phyloP scores from a whole-genome alignment of 1,284 basidiomycete genomes.

The Apiotrichum mycotoxinovorans region DNA sequence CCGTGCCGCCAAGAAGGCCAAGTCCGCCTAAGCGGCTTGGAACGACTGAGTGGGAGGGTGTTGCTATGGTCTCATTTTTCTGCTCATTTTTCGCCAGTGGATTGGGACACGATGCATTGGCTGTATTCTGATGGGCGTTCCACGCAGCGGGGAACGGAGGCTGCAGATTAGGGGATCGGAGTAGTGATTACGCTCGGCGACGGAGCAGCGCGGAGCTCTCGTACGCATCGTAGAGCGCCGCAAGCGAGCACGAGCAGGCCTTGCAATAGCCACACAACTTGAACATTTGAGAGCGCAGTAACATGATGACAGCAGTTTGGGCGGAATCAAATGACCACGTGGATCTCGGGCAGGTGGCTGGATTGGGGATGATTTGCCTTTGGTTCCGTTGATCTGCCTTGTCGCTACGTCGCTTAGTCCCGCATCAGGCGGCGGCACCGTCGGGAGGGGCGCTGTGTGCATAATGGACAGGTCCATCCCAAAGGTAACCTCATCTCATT shows the following conservation, averaged over 20 bases:
- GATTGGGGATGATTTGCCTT: background rate
- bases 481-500: too few relatives aligned
- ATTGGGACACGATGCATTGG: conserved; percentile 8
- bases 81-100: conserved; percentile 4
- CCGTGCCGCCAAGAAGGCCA: conserved; percentile 49
- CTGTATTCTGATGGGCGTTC: background rate
- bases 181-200: background rate
- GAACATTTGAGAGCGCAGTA: too few relatives aligned
- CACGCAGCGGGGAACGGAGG: background rate
- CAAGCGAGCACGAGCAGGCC: too few relatives aligned
- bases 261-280: background rate
- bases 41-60: conserved; percentile 1
- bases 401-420: too few relatives aligned
- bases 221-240: too few relatives aligned
- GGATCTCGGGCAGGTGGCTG: too few relatives aligned
- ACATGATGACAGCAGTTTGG: background rate
- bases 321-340: background rate
- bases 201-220: background rate
- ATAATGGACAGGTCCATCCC: too few relatives aligned
- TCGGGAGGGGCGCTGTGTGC: too few relatives aligned
- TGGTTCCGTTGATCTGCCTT: too few relatives aligned
- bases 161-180: background rate
- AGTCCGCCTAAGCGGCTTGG: conserved; percentile 4
- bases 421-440: too few relatives aligned
- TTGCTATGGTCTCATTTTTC: conserved; percentile 3